Base-by-base conservation (phyloP, 2,329 filamentous ascomycete genomes). In the Ophiocordyceps sinensis region DNA sequence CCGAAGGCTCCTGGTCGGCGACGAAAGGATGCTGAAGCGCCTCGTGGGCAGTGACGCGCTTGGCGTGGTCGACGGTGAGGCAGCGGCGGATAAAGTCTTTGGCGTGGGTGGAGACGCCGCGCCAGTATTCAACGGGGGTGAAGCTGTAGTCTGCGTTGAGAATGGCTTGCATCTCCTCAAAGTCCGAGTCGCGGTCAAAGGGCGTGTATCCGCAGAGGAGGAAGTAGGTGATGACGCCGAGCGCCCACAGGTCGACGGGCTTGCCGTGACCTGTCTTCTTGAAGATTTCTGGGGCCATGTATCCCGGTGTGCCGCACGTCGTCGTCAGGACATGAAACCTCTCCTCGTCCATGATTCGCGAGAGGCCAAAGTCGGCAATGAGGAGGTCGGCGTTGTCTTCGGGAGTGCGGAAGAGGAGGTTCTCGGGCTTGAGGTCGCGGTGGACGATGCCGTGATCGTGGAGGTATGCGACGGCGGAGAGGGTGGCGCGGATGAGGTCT, bases 101-200 rank as follows among this genome's bases (percentile, higher is more conserved):
- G 35, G 89, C 85, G 38, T 78, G 74, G 40, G 80, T 71, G 21
- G 86, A 94, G 46, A 98, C 89, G 45, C 85, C 86, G 47, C 88
- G 83, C 91, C 91, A 98, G 71, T 96, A 96, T 59, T 95, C 89
- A 46, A 85, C 66, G 2, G 91, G 91, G 4, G 85, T 89, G 63
- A 96, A 98, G 56, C 79, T 84, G 69, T 96, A 98, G 66, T 96
- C 89, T 44, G 91, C 91, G 47, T 87, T 84, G 43, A 96, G 77
- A 57, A 98, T 98, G 52, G 91, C 91, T 67, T 96, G 89, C 89
- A 98, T 96, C 67, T 98, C 91, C 67, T 98, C 91, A 55, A 96
- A 80, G 63, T 98, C 94, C 52, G 80, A 89, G 62, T 96, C 91
- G 42, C 91, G 83, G 64, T 98, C 91, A 60, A 98, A 98, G 12